A percentile compares a stretch with the other conserved stretches of the same genome.
phyloP scores from a whole-genome alignment of 768 basidiomycete genomes.

The Mycena latifolia region DNA sequence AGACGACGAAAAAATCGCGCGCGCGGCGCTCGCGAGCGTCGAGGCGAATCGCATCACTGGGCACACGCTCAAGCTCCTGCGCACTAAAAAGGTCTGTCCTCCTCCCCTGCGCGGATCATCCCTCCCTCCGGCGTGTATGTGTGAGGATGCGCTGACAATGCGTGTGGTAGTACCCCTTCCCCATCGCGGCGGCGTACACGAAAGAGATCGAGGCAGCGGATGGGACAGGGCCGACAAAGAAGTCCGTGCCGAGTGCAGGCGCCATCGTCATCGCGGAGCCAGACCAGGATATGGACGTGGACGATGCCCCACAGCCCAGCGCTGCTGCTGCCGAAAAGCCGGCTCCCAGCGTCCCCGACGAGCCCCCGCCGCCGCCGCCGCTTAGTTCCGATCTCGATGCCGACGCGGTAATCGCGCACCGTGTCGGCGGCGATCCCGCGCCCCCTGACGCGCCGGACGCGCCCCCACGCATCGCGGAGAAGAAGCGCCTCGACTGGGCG shows the following conservation, averaged over 20 bases:
- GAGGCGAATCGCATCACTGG: constrained; percentile 80
- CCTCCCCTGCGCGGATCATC: no score
- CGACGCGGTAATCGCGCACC: constrained; percentile 45
- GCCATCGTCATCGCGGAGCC: constrained; percentile 52
- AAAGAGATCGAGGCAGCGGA: constrained; percentile 59
- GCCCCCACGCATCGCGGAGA: constrained; percentile 80
- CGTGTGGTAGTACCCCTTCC: constrained; percentile 68
- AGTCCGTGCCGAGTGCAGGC: constrained; percentile 38
- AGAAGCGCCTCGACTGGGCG: constrained; percentile 87
- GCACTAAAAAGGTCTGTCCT: constrained; percentile 73
- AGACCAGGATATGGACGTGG: constrained; percentile 50
- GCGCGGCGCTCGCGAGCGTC: constrained; percentile 56
- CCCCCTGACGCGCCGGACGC: constrained; percentile 77
- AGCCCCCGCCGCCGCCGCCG: not conserved
- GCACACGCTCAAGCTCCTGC: constrained; percentile 70
- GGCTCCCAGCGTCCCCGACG: constrained; percentile 7
- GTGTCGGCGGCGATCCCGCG: constrained; percentile 50
- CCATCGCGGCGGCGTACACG: constrained; percentile 73
- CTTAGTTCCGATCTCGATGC: constrained; percentile 1
- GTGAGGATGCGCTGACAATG: not conserved
- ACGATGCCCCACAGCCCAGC: no score
- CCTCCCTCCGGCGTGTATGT: no score
- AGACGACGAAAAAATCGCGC: constrained; percentile 72
- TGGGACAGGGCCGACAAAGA: constrained; percentile 36
- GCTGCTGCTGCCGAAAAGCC: no score